Evolutionary conservation across 2,329 filamentous ascomycete genomes (phyloP).

Genomic region (Ceratocystis smalleyi): DNA sequence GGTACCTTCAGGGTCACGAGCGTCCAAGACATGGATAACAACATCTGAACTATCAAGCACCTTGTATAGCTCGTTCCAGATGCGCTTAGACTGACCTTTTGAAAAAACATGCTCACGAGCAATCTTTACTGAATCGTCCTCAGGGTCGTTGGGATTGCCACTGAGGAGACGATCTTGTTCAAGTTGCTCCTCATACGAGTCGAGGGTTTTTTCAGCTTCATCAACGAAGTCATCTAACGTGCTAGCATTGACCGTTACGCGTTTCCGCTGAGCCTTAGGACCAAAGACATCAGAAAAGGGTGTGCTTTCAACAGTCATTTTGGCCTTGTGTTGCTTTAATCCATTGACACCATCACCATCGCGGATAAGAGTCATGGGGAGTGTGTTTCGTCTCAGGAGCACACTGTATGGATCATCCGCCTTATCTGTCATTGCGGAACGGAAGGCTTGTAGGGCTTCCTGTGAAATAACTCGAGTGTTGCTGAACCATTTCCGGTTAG

Average conservation of each 20-base stretch:
- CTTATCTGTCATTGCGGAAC: conserved; percentile 82
- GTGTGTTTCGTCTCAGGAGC: conserved; percentile 90
- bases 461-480: conserved; percentile 82
- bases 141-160: conserved; percentile 45
- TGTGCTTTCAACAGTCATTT: conserved; percentile 77
- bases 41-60: conserved; percentile 74
- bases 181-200: conserved; percentile 62
- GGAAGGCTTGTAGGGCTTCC: conserved; percentile 71
- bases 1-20: conserved; percentile 77
- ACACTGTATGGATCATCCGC: conserved; percentile 83
- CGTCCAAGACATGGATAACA: conserved; percentile 85
- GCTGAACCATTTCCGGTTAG: conserved; percentile 94
- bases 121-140: conserved; percentile 36
- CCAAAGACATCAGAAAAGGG: conserved; percentile 85
- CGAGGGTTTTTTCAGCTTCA: conserved; percentile 64
- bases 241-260: conserved; percentile 74
- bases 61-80: conserved; percentile 94
- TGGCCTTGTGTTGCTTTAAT: conserved; percentile 80
- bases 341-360: conserved; percentile 62
- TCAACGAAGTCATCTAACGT: conserved; percentile 70
- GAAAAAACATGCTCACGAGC: conserved; percentile 78
- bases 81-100: conserved; percentile 88
- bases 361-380: conserved; percentile 85
- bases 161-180: conserved; percentile 66
- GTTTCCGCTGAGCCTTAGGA: conserved; percentile 81